A percentile compares a stretch with the other conserved stretches of the same genome.
These are phyloP conservation scores for Oenanthe sinensis DNA, from an alignment of 129 eudicot genomes.

Conservation along the genomic window DNA sequence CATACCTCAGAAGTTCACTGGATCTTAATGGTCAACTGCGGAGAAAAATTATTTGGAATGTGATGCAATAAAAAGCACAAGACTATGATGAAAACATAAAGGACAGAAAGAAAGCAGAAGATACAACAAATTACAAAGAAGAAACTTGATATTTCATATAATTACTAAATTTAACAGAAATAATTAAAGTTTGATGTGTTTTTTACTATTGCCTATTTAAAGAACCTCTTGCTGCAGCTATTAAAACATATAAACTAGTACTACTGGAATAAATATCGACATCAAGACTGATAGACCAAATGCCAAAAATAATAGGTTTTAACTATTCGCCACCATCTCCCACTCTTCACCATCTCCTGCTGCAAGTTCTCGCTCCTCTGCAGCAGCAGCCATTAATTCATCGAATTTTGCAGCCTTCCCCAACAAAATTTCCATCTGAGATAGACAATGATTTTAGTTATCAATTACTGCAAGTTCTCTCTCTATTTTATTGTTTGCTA, in stretches of 20 bases:
- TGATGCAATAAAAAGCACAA: background rate
- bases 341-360: conserved; percentile 37
- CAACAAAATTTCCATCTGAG: conserved; percentile 62
- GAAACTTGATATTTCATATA: background rate
- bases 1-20: background rate
- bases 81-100: background rate
- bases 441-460: background rate
- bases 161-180: background rate
- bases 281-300: background rate
- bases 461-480: background rate
- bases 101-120: background rate
- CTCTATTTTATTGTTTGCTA: background rate
- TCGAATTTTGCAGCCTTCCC: conserved; percentile 67
- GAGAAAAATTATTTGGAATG: background rate
- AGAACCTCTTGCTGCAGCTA: background rate
- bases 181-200: background rate
- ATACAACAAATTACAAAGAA: background rate
- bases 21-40: background rate
- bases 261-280: background rate
- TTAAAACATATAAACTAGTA: background rate
- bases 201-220: background rate
- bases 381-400: conserved; percentile 79
- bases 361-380: conserved; percentile 49
- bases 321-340: conserved; percentile 3
- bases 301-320: background rate